These are phyloP conservation scores for Kluyveromyces sp. DNA, from an alignment of 1,139 yeast species.

Conservation along the genomic window DNA sequence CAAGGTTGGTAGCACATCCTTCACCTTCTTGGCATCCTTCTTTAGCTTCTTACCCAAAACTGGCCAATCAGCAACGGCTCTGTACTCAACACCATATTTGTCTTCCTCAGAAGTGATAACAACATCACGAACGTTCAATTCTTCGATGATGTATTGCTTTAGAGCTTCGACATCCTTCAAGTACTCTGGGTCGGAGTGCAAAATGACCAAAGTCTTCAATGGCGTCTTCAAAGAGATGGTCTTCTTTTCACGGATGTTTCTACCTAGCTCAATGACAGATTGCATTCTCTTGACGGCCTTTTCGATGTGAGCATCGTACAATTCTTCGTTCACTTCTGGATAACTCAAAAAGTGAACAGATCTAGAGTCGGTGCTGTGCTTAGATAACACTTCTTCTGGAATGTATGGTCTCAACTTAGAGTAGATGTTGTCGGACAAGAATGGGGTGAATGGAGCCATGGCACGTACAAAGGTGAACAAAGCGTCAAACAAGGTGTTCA, in stretches of 20 bases:
- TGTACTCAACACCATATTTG: conserved; percentile 84
- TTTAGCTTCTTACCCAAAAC: conserved; percentile 94
- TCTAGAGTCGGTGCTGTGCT: conserved; percentile 49
- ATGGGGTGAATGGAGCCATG: conserved; percentile 99
- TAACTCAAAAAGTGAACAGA: conserved; percentile 90
- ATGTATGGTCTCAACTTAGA: conserved; percentile 62
- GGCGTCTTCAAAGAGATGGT: conserved; percentile 92
- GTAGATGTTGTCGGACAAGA: conserved; percentile 84
- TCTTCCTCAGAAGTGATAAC: conserved; percentile 86
- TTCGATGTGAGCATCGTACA: conserved; percentile 72
- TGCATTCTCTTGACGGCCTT: conserved; percentile 93
- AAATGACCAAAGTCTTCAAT: conserved; percentile 74
- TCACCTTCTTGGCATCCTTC: conserved; percentile 87
- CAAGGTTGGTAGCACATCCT: conserved; percentile 81
- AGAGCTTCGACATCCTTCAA: conserved; percentile 72
- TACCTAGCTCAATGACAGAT: conserved; percentile 90
- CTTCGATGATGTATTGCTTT: conserved; percentile 75
- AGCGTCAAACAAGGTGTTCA: conserved; percentile 87
- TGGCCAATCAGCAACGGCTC: conserved; percentile 98
- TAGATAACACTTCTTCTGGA: conserved; percentile 40
- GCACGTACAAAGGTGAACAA: conserved; percentile 83
- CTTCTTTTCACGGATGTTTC: conserved; percentile 94
- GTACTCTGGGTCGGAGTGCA: conserved; percentile 71
- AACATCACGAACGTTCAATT: conserved; percentile 84
- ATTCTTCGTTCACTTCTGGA: conserved; percentile 78